Evolutionary conservation across 495 filamentous ascomycete species (phyloP), one percentile per base, ranked within the genome.

Genomic region (Lophiotrema nucula): DNA sequence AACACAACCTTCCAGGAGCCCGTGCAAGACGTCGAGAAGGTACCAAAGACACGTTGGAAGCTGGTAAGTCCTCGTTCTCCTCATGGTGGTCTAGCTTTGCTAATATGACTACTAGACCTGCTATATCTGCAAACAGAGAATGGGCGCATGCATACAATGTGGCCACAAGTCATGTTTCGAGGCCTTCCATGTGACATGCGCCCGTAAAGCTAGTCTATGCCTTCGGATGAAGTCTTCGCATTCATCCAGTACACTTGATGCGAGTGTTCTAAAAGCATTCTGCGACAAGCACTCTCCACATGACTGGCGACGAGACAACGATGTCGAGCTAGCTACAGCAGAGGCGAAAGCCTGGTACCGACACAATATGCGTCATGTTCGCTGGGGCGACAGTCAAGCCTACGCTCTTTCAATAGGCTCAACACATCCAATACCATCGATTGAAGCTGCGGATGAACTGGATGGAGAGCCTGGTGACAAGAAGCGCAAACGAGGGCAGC

Each of bases 161-260:
- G 90, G 91, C 52, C 97, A 97, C 74, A 97, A 96, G 70, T 88
- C 85, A 56, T 99, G 93, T 71, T 99, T 92, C 67, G 83, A 90
- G 66, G 93, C 93, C n/a, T 99, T 97, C 73, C 93, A 99, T 71
- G 93, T 97, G 25, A 97, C 92, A 4, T 99, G 93, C 68, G 93
- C 92, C 11, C 83, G 95, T 35, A 79, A 89, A 58, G 88, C 91
- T 33, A 84, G 87, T 58, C 83, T 99, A 0, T 96, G 88, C 69
- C 76, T 99, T 54, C 95, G 92, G 76, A 97, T 97, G 92, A 97
- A 97, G 72, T 89, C 90, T 44, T 86, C 81, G 43, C 88, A 93
- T 57, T 81, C 79, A 8, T 79, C 87, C 3, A 84, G 86, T n/a
- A 84, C 88, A 16, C 81, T 93, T 53, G 93, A 99, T 64, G 85